Conservation (phyloP, 2,329 filamentous ascomycete genomes). For the Fusarium sp. region DNA sequence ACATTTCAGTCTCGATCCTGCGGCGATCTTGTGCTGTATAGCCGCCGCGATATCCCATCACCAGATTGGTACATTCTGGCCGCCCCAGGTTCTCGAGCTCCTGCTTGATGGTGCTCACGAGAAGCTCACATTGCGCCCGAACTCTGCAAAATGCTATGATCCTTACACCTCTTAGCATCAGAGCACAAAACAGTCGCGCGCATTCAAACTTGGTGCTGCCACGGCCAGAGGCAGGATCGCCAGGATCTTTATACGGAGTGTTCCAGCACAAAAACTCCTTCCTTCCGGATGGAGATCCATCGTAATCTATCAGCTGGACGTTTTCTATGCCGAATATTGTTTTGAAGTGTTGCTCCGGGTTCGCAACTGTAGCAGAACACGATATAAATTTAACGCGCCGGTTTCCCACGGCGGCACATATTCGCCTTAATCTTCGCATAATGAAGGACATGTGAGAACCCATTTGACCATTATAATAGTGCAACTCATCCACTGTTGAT, state of each 20-base stretch:
- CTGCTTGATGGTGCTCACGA: conserved; percentile 80
- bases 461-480: conserved; percentile 95
- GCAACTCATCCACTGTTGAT: conserved; percentile 76
- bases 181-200: conserved; percentile 88
- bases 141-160: conserved; percentile 94
- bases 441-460: conserved; percentile 94
- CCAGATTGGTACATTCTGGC: conserved; percentile 75
- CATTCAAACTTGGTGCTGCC: conserved; percentile 84
- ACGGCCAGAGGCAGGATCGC: conserved; percentile 84
- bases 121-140: conserved; percentile 84
- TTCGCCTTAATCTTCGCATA: conserved; percentile 85
- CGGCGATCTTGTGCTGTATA: conserved; percentile 92
- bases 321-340: conserved; percentile 90
- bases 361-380: conserved; percentile 95
- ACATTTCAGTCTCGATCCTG: conserved; percentile 94
- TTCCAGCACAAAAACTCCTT: conserved; percentile 99
- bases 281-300: conserved; percentile 86
- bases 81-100: conserved; percentile 79
- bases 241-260: conserved; percentile 89
- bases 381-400: conserved; percentile 86
- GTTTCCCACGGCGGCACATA: conserved; percentile 92
- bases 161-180: conserved; percentile 86
- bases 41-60: conserved; percentile 95
- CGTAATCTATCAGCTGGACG: conserved; percentile 84
- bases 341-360: conserved; percentile 89